Base-by-base conservation (phyloP, 78 protist species). In the Diacronema lutheri region DNA sequence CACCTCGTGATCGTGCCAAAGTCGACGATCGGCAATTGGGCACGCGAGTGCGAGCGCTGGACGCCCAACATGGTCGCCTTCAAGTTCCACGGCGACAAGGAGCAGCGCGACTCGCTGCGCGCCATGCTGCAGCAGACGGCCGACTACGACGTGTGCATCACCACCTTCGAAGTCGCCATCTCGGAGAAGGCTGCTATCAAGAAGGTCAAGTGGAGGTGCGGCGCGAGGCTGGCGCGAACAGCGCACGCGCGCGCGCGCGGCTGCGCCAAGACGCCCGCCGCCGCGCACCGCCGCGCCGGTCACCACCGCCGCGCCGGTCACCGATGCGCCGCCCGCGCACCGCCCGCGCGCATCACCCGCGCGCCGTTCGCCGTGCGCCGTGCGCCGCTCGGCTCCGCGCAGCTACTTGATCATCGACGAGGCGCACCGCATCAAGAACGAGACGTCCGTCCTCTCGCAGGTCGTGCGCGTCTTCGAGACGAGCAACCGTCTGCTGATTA, bases 371-470 rank as follows among this genome's bases (percentile, higher is more conserved):
- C n/a, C n/a, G n/a, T 55, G 58, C 58, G 58, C n/a, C n/a, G 38
- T n/a, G 50, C 61, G 38, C 33, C 80, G 55, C 38, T 5, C n/a
- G n/a, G n/a, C n/a, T n/a, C 46, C 81, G 57, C 61, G 46, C 55
- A 23, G 40, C 20, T 85, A 56, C 25, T 55, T 74, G 25, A 41
- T 85, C 60, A 29, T 90, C 25, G 93, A 90, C 83, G 93, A 90
- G 83, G 93, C 83, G 21, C 93, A 90, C 77, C 41, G 79, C 35
- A 29, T 90, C 56, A 90, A 90, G 74, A 78, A 85, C 35, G 58
- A 81, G 40, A 14, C 81, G 16, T 13, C 61, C 23, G 21, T 38
- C 64, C 81, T 84, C 57, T 0, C 61, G 35, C 74, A 68, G 87
- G 62, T 57, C 19, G 65, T 85, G 73, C 56, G 58, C n/a, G 35